These are phyloP conservation scores for Hortiboletus campestris DNA, from an alignment of 768 basidiomycete species.

Conservation along the genomic window DNA sequence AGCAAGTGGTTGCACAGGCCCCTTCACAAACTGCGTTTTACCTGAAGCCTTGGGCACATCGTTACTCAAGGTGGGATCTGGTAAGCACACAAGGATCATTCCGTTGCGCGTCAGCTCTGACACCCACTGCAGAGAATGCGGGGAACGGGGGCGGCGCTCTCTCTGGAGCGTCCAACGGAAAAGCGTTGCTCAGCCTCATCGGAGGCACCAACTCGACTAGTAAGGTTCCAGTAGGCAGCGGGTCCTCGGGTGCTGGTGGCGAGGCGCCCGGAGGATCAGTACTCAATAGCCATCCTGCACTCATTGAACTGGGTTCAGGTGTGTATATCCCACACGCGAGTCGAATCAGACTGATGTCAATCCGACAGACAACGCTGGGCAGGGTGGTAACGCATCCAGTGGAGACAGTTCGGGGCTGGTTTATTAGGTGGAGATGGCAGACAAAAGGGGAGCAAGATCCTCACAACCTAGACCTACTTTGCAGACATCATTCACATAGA, in stretches of 20 bases:
- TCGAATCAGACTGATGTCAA: not conserved
- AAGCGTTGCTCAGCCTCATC: not conserved
- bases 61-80: constrained; percentile 6
- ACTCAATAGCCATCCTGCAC: constrained; percentile 8
- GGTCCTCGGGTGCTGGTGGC: constrained; percentile 9
- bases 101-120: not conserved
- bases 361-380: constrained; percentile 38
- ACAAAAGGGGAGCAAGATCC: constrained; percentile 6
- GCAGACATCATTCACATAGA: constrained; percentile 29
- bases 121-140: constrained; percentile 9
- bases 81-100: constrained; percentile 1
- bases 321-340: not conserved
- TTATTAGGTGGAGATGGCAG: constrained; percentile 1
- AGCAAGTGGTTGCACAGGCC: constrained; percentile 4
- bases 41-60: not conserved
- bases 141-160: constrained; percentile 3
- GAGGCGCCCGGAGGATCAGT: constrained; percentile 8
- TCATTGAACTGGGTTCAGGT: constrained; percentile 37
- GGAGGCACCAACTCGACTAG: not conserved
- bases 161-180: constrained; percentile 5
- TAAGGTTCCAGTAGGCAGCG: constrained; percentile 6
- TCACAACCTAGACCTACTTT: constrained; percentile 22
- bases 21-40: not conserved
- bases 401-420: constrained; percentile 20
- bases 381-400: constrained; percentile 35